phyloP scores from a whole-genome alignment of 768 basidiomycete genomes.

The Clitopilus hobsonii region DNA sequence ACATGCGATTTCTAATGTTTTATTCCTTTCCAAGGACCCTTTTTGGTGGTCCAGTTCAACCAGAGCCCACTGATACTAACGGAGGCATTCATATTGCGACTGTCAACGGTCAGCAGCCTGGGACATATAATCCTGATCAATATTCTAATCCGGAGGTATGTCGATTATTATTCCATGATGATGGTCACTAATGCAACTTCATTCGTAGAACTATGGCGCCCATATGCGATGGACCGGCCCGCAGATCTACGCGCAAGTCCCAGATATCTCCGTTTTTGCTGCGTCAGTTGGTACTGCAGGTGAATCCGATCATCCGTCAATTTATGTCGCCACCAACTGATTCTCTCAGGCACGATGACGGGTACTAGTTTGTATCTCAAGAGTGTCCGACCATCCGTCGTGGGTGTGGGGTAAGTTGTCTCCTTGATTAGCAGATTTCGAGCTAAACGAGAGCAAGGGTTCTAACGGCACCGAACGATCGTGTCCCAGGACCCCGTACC shows the following conservation, averaged over 20 bases:
- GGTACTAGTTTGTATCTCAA: constrained; percentile 18
- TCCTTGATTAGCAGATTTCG: not conserved
- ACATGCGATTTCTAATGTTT: too few relatives aligned
- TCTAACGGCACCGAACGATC: constrained; percentile 15
- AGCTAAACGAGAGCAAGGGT: constrained; percentile 6
- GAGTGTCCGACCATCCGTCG: constrained; percentile 12
- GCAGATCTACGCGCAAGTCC: constrained; percentile 18
- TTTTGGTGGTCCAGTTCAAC: constrained; percentile 17
- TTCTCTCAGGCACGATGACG: constrained; percentile 18
- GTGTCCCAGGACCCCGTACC: constrained; percentile 18
- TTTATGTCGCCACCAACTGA: not conserved
- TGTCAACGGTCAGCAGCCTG: constrained; percentile 9
- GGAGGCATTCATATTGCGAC: constrained; percentile 16
- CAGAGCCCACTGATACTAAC: constrained; percentile 15
- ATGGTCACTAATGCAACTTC: not conserved
- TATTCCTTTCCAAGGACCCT: constrained; percentile 10
- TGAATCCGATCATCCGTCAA: not conserved
- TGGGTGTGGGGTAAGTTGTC: constrained; percentile 12
- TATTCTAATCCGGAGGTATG: constrained; percentile 15
- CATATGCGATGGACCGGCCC: constrained; percentile 22
- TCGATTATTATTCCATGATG: not conserved
- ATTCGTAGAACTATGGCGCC: constrained; percentile 15
- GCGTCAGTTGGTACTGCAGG: constrained; percentile 18
- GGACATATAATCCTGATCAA: constrained; percentile 17
- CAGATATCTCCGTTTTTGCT: constrained; percentile 16